A percentile compares a stretch with the other conserved stretches of the same genome.
These are phyloP conservation scores for Malus hybrid DNA, from an alignment of 331 rosid species.

Conservation along the genomic window DNA sequence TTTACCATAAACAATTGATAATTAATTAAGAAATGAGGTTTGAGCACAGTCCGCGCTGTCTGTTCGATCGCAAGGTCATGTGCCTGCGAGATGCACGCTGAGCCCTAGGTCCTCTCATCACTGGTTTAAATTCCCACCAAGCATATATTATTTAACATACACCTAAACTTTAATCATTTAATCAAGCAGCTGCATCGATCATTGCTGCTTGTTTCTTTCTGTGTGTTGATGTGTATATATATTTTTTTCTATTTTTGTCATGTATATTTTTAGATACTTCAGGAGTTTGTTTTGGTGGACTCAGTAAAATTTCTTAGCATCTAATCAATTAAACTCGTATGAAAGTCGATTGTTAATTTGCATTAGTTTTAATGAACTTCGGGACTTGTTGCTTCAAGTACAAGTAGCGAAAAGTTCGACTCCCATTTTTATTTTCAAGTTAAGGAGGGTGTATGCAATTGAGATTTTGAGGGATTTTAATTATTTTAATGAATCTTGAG, in stretches of 20 bases:
- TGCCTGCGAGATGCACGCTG: slow-evolving; percentile 89
- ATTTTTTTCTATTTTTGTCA: not conserved
- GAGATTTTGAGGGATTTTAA: no score
- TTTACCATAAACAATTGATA: not conserved
- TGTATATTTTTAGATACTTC: not conserved
- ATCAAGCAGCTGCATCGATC: slow-evolving; percentile 3
- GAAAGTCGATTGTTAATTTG: not conserved
- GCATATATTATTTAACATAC: not conserved
- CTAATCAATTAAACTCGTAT: not conserved
- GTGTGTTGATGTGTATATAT: not conserved
- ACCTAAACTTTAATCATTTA: not conserved
- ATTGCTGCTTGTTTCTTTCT: slow-evolving; percentile 3
- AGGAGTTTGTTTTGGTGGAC: slow-evolving; percentile 4
- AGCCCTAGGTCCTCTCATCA: slow-evolving; percentile 19
- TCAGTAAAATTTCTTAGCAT: not conserved
- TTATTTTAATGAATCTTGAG: no score
- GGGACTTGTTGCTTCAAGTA: no score
- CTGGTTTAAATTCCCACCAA: slow-evolving; percentile 8
- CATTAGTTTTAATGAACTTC: not conserved
- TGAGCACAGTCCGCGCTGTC: slow-evolving; percentile 40
- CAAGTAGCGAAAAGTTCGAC: not conserved
- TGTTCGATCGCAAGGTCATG: slow-evolving; percentile 17
- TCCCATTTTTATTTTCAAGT: not conserved
- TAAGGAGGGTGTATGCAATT: no score
- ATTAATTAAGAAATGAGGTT: not conserved